phyloP scores from a whole-genome alignment of 176 grass and related monocot species.

The Oryza meyeriana region DNA sequence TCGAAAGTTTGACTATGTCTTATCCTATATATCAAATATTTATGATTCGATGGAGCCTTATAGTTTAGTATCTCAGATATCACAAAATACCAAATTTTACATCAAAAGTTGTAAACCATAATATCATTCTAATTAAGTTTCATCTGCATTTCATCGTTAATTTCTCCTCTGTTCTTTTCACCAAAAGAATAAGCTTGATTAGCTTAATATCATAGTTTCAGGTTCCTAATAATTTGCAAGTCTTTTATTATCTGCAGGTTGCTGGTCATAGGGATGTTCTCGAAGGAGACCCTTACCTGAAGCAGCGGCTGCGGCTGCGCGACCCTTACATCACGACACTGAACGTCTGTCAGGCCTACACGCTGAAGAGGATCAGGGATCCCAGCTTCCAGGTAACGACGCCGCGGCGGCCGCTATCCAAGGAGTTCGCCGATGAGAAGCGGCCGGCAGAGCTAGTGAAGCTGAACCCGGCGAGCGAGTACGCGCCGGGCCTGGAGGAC shows the following conservation, averaged over 20 bases:
- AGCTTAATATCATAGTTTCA: neutral
- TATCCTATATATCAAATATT: too few relatives aligned
- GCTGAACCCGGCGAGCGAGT: constrained; percentile 59
- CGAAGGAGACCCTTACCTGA: constrained; percentile 51
- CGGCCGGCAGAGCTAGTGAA: constrained; percentile 45
- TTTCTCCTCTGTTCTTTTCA: neutral
- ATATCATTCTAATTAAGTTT: too few relatives aligned
- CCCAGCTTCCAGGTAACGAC: constrained; percentile 26
- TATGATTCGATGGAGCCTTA: too few relatives aligned
- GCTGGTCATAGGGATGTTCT: constrained; percentile 57
- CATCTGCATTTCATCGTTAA: neutral
- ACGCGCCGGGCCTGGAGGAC: constrained; percentile 63
- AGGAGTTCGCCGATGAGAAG: constrained; percentile 35
- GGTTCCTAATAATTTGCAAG: neutral
- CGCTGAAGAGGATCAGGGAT: constrained; percentile 61
- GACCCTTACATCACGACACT: constrained; percentile 63
- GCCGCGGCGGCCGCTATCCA: constrained; percentile 31
- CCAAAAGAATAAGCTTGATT: neutral
- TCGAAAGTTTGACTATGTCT: too few relatives aligned
- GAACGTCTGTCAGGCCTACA: constrained; percentile 70
- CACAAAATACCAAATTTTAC: too few relatives aligned
- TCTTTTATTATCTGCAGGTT: constrained; percentile 22
- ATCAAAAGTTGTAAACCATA: too few relatives aligned
- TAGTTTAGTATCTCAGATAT: too few relatives aligned
- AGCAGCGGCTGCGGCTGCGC: constrained; percentile 51